Conservation (phyloP, 768 basidiomycete species). For the Tulasnella sp. region DNA sequence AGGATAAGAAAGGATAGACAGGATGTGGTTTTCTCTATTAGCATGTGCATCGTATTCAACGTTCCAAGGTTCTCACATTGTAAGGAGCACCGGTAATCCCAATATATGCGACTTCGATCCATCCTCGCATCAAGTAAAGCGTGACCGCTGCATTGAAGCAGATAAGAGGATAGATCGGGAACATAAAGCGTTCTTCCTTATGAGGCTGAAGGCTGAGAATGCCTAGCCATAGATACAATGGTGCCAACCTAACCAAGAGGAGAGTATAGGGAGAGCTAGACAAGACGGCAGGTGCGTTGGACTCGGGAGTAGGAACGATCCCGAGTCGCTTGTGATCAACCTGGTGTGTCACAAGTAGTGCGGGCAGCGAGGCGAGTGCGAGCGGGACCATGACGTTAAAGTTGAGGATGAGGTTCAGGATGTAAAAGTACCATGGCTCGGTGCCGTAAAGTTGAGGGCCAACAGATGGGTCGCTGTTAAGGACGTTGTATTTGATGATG, state of each 20-base stretch:
- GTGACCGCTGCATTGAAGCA: slow-evolving; percentile 93
- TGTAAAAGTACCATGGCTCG: slow-evolving; percentile 75
- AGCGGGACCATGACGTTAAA: slow-evolving; percentile 82
- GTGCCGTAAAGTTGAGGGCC: slow-evolving; percentile 94
- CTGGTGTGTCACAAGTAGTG: slow-evolving; percentile 57
- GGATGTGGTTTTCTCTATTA: neutral
- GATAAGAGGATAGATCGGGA: slow-evolving; percentile 79
- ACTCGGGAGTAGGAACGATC: slow-evolving; percentile 36
- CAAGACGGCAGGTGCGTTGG: slow-evolving; percentile 30
- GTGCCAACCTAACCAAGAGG: slow-evolving; percentile 65
- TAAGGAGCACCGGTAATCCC: slow-evolving; percentile 74
- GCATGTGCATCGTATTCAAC: neutral
- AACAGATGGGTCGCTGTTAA: slow-evolving; percentile 52
- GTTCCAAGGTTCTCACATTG: slow-evolving; percentile 39
- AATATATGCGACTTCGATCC: slow-evolving; percentile 70
- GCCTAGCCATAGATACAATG: slow-evolving; percentile 81
- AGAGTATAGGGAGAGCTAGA: slow-evolving; percentile 59
- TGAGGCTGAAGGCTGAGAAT: slow-evolving; percentile 77
- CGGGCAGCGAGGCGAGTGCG: slow-evolving; percentile 70
- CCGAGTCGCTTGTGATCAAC: slow-evolving; percentile 62
- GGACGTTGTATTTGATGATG: slow-evolving; percentile 87
- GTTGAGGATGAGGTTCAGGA: slow-evolving; percentile 82
- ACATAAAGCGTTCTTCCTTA: slow-evolving; percentile 99
- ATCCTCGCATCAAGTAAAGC: slow-evolving; percentile 74
- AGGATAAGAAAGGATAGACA: neutral